Evolutionary conservation across 2,329 filamentous ascomycete species (phyloP).

Genomic region (Calonectria pseudoreteaudii): DNA sequence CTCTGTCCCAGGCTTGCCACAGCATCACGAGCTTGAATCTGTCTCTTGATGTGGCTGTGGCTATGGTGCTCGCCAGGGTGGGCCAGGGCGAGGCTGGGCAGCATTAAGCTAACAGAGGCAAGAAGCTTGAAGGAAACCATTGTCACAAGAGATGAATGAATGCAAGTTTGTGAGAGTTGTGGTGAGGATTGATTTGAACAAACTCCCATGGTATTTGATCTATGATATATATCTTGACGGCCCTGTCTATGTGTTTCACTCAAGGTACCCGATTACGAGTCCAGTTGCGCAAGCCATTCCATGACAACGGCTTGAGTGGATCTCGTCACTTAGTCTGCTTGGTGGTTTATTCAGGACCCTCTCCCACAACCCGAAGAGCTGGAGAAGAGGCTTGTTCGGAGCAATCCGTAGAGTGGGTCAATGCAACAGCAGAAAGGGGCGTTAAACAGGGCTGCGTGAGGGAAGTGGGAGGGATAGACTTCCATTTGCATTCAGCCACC

Average conservation of each 20-base stretch:
- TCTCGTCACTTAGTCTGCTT: background rate
- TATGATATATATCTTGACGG: background rate
- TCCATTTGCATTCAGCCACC: background rate
- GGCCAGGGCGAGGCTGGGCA: background rate
- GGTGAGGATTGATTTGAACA: background rate
- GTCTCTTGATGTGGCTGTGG: conserved; percentile 12
- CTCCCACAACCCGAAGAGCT: background rate
- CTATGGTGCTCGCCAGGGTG: conserved; percentile 12
- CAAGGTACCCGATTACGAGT: background rate
- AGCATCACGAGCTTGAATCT: background rate
- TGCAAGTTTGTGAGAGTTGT: background rate
- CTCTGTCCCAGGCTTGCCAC: background rate
- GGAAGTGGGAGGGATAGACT: background rate
- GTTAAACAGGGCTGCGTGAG: background rate
- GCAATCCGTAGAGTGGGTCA: background rate
- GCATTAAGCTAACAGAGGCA: background rate
- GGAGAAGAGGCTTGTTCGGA: background rate
- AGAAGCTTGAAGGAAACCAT: conserved; percentile 5
- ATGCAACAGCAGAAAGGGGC: background rate
- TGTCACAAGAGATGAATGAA: background rate
- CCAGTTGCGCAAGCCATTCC: background rate
- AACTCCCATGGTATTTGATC: background rate
- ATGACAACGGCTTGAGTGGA: background rate
- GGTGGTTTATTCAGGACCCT: background rate
- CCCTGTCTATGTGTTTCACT: background rate